Conservation (phyloP, 345 rosid genomes). For the Geranium brycei region DNA sequence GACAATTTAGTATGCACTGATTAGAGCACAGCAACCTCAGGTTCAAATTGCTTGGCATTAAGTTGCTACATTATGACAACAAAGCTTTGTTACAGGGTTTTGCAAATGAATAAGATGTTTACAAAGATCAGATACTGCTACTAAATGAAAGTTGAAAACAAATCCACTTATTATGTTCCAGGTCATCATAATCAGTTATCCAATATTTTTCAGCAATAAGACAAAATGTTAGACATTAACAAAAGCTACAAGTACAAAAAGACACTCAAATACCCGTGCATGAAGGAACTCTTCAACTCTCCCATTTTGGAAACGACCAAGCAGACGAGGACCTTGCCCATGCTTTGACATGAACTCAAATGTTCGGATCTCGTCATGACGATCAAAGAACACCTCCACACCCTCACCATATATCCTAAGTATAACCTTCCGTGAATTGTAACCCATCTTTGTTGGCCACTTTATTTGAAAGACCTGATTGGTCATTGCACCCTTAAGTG, state of each 20-base stretch:
- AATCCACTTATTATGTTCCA: not conserved
- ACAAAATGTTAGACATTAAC: not conserved
- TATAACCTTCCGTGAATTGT: conserved; percentile 39
- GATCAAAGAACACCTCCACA: conserved; percentile 67
- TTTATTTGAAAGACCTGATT: conserved; percentile 51
- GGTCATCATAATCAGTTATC: not conserved
- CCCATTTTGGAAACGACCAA: conserved; percentile 65
- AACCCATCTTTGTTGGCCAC: conserved; percentile 35
- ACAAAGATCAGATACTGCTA: no score
- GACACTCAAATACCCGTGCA: conserved; percentile 46
- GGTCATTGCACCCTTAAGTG: conserved; percentile 83
- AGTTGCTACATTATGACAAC: no score
- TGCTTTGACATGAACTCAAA: conserved; percentile 77
- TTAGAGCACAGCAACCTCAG: no score
- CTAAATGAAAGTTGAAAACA: no score
- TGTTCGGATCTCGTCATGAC: conserved; percentile 67
- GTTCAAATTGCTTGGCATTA: no score
- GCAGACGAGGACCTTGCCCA: conserved; percentile 81
- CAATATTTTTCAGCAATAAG: not conserved
- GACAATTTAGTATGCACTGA: no score
- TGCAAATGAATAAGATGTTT: not conserved
- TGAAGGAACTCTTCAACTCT: conserved; percentile 78
- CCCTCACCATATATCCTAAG: conserved; percentile 91
- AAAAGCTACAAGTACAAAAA: not conserved
- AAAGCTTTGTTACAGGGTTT: no score